A percentile compares a stretch with the other conserved stretches of the same genome.
phyloP scores from a whole-genome alignment of 2,329 filamentous ascomycete genomes.

The Clathrospora elynae region DNA sequence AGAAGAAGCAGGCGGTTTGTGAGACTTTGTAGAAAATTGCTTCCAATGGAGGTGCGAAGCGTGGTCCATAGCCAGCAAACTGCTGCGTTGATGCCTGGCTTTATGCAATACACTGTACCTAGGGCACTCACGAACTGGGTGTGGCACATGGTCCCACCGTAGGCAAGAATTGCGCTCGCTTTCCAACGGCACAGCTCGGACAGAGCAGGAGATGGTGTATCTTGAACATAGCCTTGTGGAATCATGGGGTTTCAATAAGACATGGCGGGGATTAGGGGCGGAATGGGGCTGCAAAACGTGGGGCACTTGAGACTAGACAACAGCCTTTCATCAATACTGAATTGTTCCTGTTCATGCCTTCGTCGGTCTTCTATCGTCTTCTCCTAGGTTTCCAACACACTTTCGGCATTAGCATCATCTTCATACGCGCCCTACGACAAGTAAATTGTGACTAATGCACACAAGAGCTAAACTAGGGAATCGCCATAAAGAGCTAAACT shows the following conservation, averaged over 20 bases:
- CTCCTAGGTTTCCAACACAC: too few relatives aligned
- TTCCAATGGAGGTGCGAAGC: neutral
- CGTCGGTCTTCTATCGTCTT: too few relatives aligned
- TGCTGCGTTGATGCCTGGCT: conserved; percentile 8
- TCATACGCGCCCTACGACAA: conserved; percentile 15
- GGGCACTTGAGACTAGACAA: conserved; percentile 17
- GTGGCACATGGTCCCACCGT: conserved; percentile 33
- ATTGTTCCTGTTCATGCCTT: conserved; percentile 5
- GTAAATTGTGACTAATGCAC: conserved; percentile 1
- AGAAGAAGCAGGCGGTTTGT: conserved; percentile 6
- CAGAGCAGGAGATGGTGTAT: conserved; percentile 21
- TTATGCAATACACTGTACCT: conserved; percentile 34
- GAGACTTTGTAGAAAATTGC: neutral
- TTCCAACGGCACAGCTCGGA: conserved; percentile 41
- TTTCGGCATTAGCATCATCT: conserved; percentile 3
- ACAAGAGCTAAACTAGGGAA: conserved; percentile 2
- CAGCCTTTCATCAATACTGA: conserved; percentile 7
- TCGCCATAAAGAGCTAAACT: conserved; percentile 1
- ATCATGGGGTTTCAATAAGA: conserved; percentile 13
- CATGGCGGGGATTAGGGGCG: conserved; percentile 6
- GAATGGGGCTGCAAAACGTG: conserved; percentile 12
- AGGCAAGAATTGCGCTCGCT: conserved; percentile 32
- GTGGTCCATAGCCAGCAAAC: conserved; percentile 4
- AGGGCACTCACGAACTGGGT: conserved; percentile 18
- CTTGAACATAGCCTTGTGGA: conserved; percentile 9